These are phyloP conservation scores for Diaporthe caulivora DNA, from an alignment of 2,329 filamentous ascomycete species.

Conservation along the genomic window DNA sequence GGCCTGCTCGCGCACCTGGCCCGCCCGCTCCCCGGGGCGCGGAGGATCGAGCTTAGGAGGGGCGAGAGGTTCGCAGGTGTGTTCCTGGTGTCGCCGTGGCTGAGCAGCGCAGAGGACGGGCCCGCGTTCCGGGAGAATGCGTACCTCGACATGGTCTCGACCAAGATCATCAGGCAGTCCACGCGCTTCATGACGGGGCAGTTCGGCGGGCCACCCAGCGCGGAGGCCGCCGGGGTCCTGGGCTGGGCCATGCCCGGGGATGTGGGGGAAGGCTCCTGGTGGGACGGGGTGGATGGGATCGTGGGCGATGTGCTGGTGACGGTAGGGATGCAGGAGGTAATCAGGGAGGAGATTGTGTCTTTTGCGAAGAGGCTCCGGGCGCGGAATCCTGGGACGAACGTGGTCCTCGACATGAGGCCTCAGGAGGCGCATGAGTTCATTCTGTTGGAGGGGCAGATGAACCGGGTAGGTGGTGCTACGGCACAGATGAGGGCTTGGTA, in stretches of 20 bases:
- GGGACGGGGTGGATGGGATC: constrained; percentile 43
- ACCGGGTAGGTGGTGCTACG: neutral
- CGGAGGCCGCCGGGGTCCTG: constrained; percentile 20
- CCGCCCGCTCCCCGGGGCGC: constrained; percentile 45
- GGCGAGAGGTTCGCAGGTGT: constrained; percentile 47
- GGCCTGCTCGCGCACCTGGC: constrained; percentile 50
- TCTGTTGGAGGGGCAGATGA: constrained; percentile 45
- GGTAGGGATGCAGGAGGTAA: constrained; percentile 48
- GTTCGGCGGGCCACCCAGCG: neutral
- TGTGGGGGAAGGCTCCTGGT: constrained; percentile 44
- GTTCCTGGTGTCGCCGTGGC: constrained; percentile 45
- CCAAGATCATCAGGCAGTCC: constrained; percentile 5
- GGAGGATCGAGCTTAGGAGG: constrained; percentile 40
- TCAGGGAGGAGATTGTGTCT: constrained; percentile 47
- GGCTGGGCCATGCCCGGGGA: constrained; percentile 49
- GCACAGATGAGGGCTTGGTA: constrained; percentile 20
- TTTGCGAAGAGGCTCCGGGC: constrained; percentile 44
- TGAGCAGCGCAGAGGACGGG: neutral
- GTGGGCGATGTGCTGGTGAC: constrained; percentile 48
- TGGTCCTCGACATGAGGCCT: constrained; percentile 46
- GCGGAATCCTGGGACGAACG: constrained; percentile 41
- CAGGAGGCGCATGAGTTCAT: constrained; percentile 51
- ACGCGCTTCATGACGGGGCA: neutral
- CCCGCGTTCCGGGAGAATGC: constrained; percentile 20
- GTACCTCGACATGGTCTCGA: constrained; percentile 19